Base-by-base conservation (phyloP, 2,329 filamentous ascomycete species). In the Claviceps maximensis region DNA sequence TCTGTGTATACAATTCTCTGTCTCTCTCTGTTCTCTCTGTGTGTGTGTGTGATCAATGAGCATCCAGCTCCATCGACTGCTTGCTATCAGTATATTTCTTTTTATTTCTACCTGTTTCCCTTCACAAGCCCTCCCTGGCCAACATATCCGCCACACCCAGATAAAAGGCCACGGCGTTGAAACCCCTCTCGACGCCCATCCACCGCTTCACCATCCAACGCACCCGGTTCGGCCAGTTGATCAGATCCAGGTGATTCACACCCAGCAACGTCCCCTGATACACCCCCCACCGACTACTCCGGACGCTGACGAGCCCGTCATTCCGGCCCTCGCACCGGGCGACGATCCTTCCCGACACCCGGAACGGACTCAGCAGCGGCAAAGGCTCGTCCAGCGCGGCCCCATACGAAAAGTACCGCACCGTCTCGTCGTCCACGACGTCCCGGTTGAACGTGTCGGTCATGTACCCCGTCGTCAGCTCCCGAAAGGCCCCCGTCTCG, bases 91-190 rank as follows among this genome's bases (percentile, higher is more conserved):
- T n/a, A n/a, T n/a, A n/a, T n/a, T n/a, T n/a, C n/a, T n/a, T n/a
- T n/a, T n/a, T 8, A 29, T 4, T 29, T 29, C 27, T 29, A 4
- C 27, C 27, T 8, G 1, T 15, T 33, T 9, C 3, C 15, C 10
- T 27, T 47, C 46, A 73, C 19, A 71, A 56, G 1, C 79, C 82
- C 62, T 87, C 83, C 60, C 82, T 84, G 2, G 84, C 82, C 49
- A 88, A 69, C 83, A 86, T 87, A 61, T 87, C 78, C 12, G 76
- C 76, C 60, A 85, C 79, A 55, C 76, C 79, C 2, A 84, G 71
- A 59, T 85, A 85, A 60, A 85, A 83, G 0, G 82, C 82, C 54
- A 84, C 74, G 2, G 82, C 82, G 61, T 84, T 85, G 60, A 85
- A 85, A 17, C 76, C 81, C 54, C 71, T 73, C 59, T 72, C 69